Evolutionary conservation across 2,329 filamentous ascomycete species (phyloP).

Genomic region (Thielaviopsis populi): DNA sequence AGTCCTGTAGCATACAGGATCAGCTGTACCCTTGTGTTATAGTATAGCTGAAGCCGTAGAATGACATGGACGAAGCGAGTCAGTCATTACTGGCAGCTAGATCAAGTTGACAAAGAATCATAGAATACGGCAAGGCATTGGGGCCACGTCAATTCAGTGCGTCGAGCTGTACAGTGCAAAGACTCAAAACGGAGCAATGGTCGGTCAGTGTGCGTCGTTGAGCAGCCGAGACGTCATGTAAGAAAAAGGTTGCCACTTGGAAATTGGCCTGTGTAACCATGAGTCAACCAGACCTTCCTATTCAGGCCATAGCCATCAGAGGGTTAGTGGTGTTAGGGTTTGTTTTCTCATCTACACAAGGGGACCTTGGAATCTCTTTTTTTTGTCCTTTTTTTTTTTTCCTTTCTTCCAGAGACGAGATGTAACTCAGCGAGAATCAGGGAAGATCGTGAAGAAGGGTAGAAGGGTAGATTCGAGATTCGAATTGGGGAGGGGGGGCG

Average conservation of each 20-base stretch:
- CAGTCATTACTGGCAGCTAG: too few relatives aligned
- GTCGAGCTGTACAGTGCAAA: too few relatives aligned
- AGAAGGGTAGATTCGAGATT: too few relatives aligned
- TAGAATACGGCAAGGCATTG: too few relatives aligned
- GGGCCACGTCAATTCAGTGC: too few relatives aligned
- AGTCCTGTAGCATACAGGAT: neutral
- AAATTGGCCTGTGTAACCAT: neutral
- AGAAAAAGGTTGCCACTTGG: neutral
- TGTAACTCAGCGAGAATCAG: neutral
- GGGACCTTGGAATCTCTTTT: neutral
- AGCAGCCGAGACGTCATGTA: too few relatives aligned
- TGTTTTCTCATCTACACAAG: neutral
- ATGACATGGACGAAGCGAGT: too few relatives aligned
- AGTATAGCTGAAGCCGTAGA: neutral
- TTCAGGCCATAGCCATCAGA: neutral
- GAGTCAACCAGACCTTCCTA: neutral
- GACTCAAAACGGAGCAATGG: too few relatives aligned
- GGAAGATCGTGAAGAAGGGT: neutral
- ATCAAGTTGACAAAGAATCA: too few relatives aligned
- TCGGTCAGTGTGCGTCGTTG: too few relatives aligned
- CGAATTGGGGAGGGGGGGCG: too few relatives aligned
- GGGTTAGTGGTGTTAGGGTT: neutral
- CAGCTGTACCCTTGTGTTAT: neutral
- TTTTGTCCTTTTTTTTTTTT: too few relatives aligned
- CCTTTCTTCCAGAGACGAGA: neutral